Evolutionary conservation across 2,329 filamentous ascomycete genomes (phyloP).

Genomic region (Leptographium wingfieldii): DNA sequence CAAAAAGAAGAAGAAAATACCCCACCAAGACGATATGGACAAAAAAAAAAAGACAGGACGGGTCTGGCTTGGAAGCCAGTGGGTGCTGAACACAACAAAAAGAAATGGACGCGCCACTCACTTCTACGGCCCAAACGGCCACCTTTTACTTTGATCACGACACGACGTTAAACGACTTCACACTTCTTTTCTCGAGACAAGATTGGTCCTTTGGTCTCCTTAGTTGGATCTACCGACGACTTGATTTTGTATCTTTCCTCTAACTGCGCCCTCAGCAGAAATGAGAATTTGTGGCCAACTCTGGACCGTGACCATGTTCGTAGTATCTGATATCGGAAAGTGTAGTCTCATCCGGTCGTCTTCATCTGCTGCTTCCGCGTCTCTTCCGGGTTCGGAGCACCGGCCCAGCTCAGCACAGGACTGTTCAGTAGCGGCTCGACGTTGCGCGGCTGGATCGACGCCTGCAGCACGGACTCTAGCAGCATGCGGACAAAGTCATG

Average conservation of each 20-base stretch:
- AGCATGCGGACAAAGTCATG: not conserved
- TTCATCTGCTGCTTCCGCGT: too few species aligned
- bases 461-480: constrained; percentile 2
- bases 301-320: not conserved
- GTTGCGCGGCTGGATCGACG: constrained; percentile 2
- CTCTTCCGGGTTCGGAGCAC: not conserved
- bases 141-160: not conserved
- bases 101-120: not conserved
- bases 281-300: not conserved
- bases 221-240: not conserved
- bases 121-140: not conserved
- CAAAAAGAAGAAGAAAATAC: not conserved
- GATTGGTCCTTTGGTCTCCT: not conserved
- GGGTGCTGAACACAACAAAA: not conserved
- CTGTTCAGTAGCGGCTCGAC: not conserved
- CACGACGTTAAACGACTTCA: not conserved
- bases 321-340: too few species aligned
- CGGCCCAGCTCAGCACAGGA: not conserved
- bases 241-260: not conserved
- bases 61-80: too few species aligned
- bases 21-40: not conserved
- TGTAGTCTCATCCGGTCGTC: too few species aligned
- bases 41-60: not conserved
- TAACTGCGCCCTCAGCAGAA: not conserved
- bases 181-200: not conserved